Percentiles rank a stretch among this genome's conserved stretches.
Evolutionary conservation across 2,329 filamentous ascomycete species (phyloP).

Genomic region (Penicillium aurantiogriseum): DNA sequence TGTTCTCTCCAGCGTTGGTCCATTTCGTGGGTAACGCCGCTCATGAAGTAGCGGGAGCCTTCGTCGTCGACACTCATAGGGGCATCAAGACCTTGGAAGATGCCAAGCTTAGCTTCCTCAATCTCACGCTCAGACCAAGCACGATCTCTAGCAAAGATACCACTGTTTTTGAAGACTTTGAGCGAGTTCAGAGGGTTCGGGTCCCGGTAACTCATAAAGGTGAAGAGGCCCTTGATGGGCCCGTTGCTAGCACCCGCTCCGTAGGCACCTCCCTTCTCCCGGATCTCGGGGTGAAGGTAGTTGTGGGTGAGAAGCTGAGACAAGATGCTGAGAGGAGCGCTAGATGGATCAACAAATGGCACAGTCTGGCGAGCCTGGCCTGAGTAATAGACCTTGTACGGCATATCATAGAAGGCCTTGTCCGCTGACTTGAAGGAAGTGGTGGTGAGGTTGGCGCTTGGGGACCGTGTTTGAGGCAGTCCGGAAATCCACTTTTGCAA

Average conservation of each 20-base stretch:
- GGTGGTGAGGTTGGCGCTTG: slow-evolving; percentile 33
- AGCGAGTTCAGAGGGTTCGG: slow-evolving; percentile 90
- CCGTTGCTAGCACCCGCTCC: slow-evolving; percentile 85
- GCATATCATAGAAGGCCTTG: slow-evolving; percentile 88
- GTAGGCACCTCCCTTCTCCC: slow-evolving; percentile 95
- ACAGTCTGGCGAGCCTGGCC: slow-evolving; percentile 77
- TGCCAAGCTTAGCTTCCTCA: slow-evolving; percentile 91
- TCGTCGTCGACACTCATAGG: slow-evolving; percentile 83
- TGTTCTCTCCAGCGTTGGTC: slow-evolving; percentile 78
- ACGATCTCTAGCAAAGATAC: slow-evolving; percentile 77
- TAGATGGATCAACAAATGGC: slow-evolving; percentile 72
- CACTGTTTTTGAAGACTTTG: slow-evolving; percentile 77
- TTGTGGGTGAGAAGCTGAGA: slow-evolving; percentile 93
- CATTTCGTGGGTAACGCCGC: slow-evolving; percentile 84
- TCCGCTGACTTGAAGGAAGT: slow-evolving; percentile 39
- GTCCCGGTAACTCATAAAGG: slow-evolving; percentile 95
- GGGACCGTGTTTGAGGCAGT: slow-evolving; percentile 50
- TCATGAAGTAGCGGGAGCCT: slow-evolving; percentile 81
- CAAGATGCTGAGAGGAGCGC: slow-evolving; percentile 81
- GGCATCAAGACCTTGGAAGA: slow-evolving; percentile 90
- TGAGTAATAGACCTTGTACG: slow-evolving; percentile 96
- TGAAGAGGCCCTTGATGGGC: slow-evolving; percentile 79
- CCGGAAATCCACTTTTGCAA: slow-evolving; percentile 68
- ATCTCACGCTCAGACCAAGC: slow-evolving; percentile 80
- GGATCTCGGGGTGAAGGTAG: slow-evolving; percentile 93